Conservation (phyloP, 2,329 filamentous ascomycete genomes). For the Venturia carpophila region DNA sequence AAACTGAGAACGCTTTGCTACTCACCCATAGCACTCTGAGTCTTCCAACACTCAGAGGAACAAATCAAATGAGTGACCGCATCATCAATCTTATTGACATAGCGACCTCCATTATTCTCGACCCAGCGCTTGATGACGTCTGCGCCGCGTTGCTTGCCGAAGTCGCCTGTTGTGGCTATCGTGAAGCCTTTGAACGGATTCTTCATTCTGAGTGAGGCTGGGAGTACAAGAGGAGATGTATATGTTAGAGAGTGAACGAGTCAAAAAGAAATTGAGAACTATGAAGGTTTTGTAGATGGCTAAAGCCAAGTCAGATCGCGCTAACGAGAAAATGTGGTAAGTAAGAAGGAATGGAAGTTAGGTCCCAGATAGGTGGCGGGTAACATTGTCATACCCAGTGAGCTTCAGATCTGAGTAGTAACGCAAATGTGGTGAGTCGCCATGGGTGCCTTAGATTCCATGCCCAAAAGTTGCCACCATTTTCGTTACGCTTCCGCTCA, state of each 20-base stretch:
- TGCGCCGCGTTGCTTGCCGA: conserved; percentile 41
- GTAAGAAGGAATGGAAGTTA: too few relatives aligned
- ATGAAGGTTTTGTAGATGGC: neutral
- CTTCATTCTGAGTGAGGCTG: conserved; percentile 27
- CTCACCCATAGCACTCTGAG: conserved; percentile 35
- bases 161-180: conserved; percentile 52
- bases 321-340: too few relatives aligned
- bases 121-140: conserved; percentile 61
- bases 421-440: too few relatives aligned
- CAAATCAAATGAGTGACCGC: conserved; percentile 67
- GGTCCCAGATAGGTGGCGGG: too few relatives aligned
- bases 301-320: too few relatives aligned
- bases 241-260: neutral
- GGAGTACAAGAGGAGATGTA: neutral
- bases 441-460: too few relatives aligned
- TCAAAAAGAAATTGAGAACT: neutral
- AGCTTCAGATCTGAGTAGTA: too few relatives aligned
- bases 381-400: too few relatives aligned
- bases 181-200: conserved; percentile 44
- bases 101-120: conserved; percentile 51
- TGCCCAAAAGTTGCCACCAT: too few relatives aligned
- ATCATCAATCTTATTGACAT: conserved; percentile 43
- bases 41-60: conserved; percentile 53
- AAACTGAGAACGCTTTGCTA: neutral
- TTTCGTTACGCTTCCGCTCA: too few relatives aligned